A percentile compares a stretch with the other conserved stretches of the same genome.
phyloP scores from a whole-genome alignment of 2,329 filamentous ascomycete species.

The Colletotrichum plurivorum region DNA sequence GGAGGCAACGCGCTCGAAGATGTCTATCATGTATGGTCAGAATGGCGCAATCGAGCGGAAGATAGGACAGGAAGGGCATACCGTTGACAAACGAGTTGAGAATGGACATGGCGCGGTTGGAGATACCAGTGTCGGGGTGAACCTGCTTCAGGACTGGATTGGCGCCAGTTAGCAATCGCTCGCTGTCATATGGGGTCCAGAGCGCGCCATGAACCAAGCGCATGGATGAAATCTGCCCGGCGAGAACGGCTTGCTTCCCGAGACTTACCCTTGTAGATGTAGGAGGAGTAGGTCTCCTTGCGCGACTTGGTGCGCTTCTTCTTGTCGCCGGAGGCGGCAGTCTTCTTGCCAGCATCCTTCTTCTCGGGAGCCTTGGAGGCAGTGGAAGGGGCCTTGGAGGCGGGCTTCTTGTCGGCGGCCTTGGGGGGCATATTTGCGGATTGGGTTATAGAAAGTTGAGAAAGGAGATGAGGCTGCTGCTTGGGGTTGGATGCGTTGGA shows the following conservation, averaged over 20 bases:
- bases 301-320: constrained; percentile 99
- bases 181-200: no score
- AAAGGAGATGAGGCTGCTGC: constrained; percentile 30
- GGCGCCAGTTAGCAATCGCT: constrained; percentile 50
- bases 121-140: constrained; percentile 99
- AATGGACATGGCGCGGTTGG: constrained; percentile 99
- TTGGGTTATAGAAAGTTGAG: constrained; percentile 7
- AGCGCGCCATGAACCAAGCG: no score
- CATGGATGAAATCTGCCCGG: no score
- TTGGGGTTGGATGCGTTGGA: constrained; percentile 39
- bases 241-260: no score
- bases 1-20: constrained; percentile 99
- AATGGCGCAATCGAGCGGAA: no score
- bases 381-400: constrained; percentile 92
- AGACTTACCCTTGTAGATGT: constrained; percentile 97
- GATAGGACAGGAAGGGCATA: no score
- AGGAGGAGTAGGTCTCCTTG: constrained; percentile 99
- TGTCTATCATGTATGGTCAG: constrained; percentile 72
- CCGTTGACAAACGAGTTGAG: constrained; percentile 99
- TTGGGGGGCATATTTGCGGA: constrained; percentile 91
- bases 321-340: constrained; percentile 95
- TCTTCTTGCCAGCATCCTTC: constrained; percentile 99
- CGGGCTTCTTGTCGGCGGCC: constrained; percentile 98
- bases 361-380: constrained; percentile 84
- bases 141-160: constrained; percentile 96